These are phyloP conservation scores for Clavispora santaluciae DNA, from an alignment of 805 yeast genomes.

Conservation along the genomic window DNA sequence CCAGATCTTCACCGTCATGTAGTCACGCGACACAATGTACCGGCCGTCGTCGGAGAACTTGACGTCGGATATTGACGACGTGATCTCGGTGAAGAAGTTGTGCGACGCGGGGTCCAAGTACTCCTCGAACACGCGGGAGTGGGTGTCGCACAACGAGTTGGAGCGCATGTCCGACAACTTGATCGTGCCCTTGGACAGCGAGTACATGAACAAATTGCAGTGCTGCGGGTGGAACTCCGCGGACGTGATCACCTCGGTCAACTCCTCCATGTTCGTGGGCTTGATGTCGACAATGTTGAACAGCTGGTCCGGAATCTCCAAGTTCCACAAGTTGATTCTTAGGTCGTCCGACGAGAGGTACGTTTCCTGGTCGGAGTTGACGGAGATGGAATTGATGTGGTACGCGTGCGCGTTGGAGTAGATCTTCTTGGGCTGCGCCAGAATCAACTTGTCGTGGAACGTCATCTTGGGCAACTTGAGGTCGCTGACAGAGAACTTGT, in stretches of 20 bases:
- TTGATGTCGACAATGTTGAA: constrained; percentile 97
- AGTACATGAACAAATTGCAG: constrained; percentile 93
- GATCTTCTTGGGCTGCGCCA: constrained; percentile 88
- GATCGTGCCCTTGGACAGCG: constrained; percentile 92
- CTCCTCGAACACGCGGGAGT: constrained; percentile 85
- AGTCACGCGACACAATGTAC: constrained; percentile 94
- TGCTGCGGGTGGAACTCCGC: constrained; percentile 93
- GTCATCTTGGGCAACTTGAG: constrained; percentile 83
- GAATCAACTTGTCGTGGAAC: constrained; percentile 91
- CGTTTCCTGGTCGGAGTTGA: constrained; percentile 94
- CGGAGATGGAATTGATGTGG: constrained; percentile 92
- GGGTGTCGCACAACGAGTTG: constrained; percentile 88
- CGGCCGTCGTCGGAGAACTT: constrained; percentile 89
- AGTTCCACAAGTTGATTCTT: constrained; percentile 92
- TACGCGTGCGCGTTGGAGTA: constrained; percentile 97
- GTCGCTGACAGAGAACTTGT: constrained; percentile 28
- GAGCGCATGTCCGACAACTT: constrained; percentile 95
- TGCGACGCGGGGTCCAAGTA: constrained; percentile 88
- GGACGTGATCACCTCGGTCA: constrained; percentile 94
- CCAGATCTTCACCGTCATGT: constrained; percentile 97
- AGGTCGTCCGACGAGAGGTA: constrained; percentile 90
- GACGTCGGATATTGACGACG: constrained; percentile 89
- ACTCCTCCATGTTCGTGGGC: constrained; percentile 97
- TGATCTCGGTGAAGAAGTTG: constrained; percentile 95
- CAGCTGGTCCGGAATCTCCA: constrained; percentile 89